Conservation (phyloP, 2,329 filamentous ascomycete species). For the Zalaria sp. region DNA sequence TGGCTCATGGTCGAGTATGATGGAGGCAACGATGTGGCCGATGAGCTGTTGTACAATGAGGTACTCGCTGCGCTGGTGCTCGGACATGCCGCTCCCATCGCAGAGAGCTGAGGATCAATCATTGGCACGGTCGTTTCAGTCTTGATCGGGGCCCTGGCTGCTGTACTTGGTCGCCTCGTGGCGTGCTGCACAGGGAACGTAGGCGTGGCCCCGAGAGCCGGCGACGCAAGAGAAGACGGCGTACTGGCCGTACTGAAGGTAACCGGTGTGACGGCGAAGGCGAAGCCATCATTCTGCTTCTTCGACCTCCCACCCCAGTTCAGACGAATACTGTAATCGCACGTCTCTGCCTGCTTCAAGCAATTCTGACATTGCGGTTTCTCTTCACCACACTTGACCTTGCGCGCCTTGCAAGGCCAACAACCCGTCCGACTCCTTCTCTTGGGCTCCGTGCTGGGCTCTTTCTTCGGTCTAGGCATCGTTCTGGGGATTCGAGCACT, state of each 20-base stretch:
- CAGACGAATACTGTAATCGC: conserved; percentile 68
- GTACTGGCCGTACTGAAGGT: conserved; percentile 9
- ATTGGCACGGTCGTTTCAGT: not conserved
- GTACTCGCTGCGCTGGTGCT: too few relatives aligned
- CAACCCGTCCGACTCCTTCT: conserved; percentile 54
- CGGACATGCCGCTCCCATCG: too few relatives aligned
- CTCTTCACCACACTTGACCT: conserved; percentile 70
- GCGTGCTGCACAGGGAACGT: too few relatives aligned
- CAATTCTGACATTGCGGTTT: conserved; percentile 62
- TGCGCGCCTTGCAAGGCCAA: conserved; percentile 66
- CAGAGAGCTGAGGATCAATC: not conserved
- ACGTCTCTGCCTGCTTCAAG: conserved; percentile 54
- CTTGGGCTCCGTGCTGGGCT: conserved; percentile 50
- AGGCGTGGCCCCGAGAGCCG: too few relatives aligned
- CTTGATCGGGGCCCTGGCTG: too few relatives aligned
- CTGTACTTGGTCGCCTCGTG: conserved; percentile 13
- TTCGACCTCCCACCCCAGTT: conserved; percentile 67
- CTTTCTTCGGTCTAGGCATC: conserved; percentile 55
- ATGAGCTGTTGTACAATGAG: too few relatives aligned
- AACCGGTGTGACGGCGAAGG: conserved; percentile 13
- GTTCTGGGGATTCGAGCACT: too few relatives aligned
- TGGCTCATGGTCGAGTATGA: too few relatives aligned
- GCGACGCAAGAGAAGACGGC: conserved; percentile 5
- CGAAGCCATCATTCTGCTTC: conserved; percentile 20
- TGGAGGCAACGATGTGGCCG: too few relatives aligned